Evolutionary conservation across 371 early-diverging fungal species (phyloP).

Genomic region (Batkoa obscura): DNA sequence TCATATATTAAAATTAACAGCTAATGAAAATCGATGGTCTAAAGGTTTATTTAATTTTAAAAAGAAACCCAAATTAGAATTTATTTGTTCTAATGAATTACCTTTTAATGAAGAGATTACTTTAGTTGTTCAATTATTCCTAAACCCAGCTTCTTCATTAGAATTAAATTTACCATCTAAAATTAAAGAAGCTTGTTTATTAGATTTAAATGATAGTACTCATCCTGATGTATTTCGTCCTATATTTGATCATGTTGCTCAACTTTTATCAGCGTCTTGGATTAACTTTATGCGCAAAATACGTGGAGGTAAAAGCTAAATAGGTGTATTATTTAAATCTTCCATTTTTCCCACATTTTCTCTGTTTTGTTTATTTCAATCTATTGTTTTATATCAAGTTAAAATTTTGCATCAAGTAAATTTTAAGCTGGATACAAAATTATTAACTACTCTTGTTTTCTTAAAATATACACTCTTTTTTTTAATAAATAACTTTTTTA

Average conservation of each 20-base stretch:
- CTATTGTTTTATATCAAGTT: too few relatives aligned
- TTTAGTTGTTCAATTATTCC: background rate
- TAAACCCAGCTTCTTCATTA: background rate
- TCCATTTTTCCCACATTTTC: too few relatives aligned
- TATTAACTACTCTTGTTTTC: too few relatives aligned
- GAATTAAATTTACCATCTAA: constrained; percentile 1
- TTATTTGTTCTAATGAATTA: background rate
- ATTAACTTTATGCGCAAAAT: background rate
- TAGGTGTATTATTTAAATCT: too few relatives aligned
- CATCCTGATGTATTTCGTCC: constrained; percentile 4
- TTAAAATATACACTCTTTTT: too few relatives aligned
- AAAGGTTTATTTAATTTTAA: background rate
- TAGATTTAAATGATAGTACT: background rate
- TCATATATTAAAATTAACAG: background rate
- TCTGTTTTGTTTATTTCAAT: too few relatives aligned
- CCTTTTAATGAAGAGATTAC: constrained; percentile 2
- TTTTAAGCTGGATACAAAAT: too few relatives aligned
- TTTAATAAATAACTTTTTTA: too few relatives aligned
- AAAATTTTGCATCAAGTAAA: too few relatives aligned
- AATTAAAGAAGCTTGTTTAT: background rate
- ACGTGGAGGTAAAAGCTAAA: too few relatives aligned
- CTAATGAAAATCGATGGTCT: background rate
- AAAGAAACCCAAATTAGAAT: constrained; percentile 1
- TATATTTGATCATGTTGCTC: background rate
- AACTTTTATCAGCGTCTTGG: background rate